Conservation (phyloP, 2,329 filamentous ascomycete species). For the Claviceps monticola region DNA sequence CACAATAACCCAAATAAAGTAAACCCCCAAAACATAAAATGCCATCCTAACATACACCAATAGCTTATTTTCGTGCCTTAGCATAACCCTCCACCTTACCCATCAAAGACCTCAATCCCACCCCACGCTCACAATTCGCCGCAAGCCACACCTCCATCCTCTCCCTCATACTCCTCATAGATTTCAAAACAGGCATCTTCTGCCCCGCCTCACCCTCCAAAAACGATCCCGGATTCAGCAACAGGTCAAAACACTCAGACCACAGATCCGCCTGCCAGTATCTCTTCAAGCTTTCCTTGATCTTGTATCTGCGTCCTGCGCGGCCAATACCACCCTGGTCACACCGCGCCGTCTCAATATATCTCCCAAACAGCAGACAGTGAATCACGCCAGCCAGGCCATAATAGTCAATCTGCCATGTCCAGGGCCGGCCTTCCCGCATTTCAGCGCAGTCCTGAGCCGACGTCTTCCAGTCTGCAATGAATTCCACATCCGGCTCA, state of each 20-base stretch:
- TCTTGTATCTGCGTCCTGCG: conserved; percentile 55
- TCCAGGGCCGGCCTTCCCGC: conserved; percentile 88
- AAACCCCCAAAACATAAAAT: neutral
- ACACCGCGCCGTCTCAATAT: conserved; percentile 65
- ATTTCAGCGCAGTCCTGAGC: conserved; percentile 90
- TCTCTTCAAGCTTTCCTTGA: conserved; percentile 73
- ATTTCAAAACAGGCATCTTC: conserved; percentile 59
- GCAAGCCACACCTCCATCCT: conserved; percentile 77
- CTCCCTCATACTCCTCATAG: conserved; percentile 55
- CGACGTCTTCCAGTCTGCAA: conserved; percentile 88
- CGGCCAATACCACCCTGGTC: conserved; percentile 42
- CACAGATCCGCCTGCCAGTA: conserved; percentile 97
- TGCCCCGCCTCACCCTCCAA: conserved; percentile 48
- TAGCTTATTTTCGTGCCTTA: conserved; percentile 18
- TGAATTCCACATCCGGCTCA: conserved; percentile 57
- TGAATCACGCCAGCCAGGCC: conserved; percentile 82
- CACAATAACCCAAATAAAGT: neutral
- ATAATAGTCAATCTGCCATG: conserved; percentile 93
- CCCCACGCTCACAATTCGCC: conserved; percentile 66
- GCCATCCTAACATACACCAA: too few relatives aligned
- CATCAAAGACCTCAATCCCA: conserved; percentile 57
- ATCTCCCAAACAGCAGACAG: conserved; percentile 81
- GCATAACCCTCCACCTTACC: conserved; percentile 44
- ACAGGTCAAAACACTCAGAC: conserved; percentile 65
- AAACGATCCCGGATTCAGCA: conserved; percentile 65